Evolutionary conservation across 306 rosid genomes (phyloP), one percentile per base, ranked within the genome.

Genomic region (Hippophae gyantsensis): DNA sequence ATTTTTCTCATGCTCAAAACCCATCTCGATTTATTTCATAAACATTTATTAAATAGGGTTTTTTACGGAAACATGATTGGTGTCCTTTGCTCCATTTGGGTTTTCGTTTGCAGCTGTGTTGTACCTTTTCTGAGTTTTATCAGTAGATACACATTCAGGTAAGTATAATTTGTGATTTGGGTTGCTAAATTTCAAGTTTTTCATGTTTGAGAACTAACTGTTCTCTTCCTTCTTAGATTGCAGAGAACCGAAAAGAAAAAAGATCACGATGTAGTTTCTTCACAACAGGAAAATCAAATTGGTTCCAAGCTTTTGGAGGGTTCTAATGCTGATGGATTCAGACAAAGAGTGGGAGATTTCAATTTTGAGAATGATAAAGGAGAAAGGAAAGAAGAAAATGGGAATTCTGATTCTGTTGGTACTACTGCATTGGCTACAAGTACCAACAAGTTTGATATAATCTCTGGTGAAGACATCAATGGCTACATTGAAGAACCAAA

Each of bases 401-500:
- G 49, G 57, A 7, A 27, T 10, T 25, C 52, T 8, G 7, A 6
- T 69, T 62, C 48, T 72, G 62, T 54, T 10, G 50, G 5, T 3
- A 50, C 38, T 32, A 32, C 42, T 13, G 27, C 51, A 1, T 54
- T 72, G n/a, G 63, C 64, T 48, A 50, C 61, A 61, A 60, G 44
- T 66, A 65, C 84, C 9, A 79, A 56, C 12, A 76, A 69, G 54
- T 87, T 63, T 48, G 72, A 79, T 59, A 59, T 46, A 58, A 23
- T 65, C 9, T 54, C 75, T 14, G 74, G 58, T 2, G 65, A 72
- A 52, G 72, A 56, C 56, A 64, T 70, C 7, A 73, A 80, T 55
- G 68, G 67, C 27, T 75, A 75, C 66, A 51, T 87, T 7, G 82
- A 84, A 68, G 82, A 78, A n/a, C 86, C 85, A 41, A 79, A 71